Percentiles rank a stretch among this genome's conserved stretches.
Evolutionary conservation across 306 rosid genomes (phyloP).

Genomic region (Cercis canadensis): DNA sequence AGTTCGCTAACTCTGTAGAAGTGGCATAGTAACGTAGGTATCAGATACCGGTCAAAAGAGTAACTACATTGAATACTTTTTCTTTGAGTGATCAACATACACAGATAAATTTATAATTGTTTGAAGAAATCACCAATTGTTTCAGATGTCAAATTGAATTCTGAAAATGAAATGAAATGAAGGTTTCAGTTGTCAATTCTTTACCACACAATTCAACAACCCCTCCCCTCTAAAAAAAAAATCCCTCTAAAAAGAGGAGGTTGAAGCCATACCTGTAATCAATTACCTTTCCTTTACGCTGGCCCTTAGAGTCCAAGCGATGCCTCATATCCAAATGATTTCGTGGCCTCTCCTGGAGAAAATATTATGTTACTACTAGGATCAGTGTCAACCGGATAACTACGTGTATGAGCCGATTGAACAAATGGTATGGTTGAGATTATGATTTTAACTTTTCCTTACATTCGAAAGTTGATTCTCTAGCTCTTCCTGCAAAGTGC

Average conservation of each 20-base stretch:
- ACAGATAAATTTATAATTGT: constrained; percentile 36
- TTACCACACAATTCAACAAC: not conserved
- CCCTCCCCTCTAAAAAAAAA: not conserved
- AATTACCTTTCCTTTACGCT: constrained; percentile 86
- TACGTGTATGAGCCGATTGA: not conserved
- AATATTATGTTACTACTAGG: not conserved
- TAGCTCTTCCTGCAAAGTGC: constrained; percentile 76
- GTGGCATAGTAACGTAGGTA: constrained; percentile 28
- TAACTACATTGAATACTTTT: constrained; percentile 26
- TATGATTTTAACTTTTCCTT: constrained; percentile 21
- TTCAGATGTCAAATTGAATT: constrained; percentile 42
- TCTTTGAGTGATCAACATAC: constrained; percentile 44
- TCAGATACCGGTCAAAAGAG: constrained; percentile 16
- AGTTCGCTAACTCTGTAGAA: constrained; percentile 80
- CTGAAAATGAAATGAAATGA: constrained; percentile 40
- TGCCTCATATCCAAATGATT: constrained; percentile 99
- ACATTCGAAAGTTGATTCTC: constrained; percentile 80
- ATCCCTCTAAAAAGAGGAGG: constrained; percentile 11
- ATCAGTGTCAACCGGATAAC: not conserved
- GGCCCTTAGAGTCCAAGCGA: constrained; percentile 95
- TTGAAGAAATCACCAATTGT: constrained; percentile 50
- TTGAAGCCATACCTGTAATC: constrained; percentile 78
- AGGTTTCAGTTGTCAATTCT: constrained; percentile 37
- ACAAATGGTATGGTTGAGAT: not conserved
- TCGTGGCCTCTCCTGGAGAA: constrained; percentile 83